Percentiles rank a stretch among this genome's conserved stretches.
These are phyloP conservation scores for Huntiella bhutanensis DNA, from an alignment of 2,329 filamentous ascomycete genomes.

Conservation along the genomic window DNA sequence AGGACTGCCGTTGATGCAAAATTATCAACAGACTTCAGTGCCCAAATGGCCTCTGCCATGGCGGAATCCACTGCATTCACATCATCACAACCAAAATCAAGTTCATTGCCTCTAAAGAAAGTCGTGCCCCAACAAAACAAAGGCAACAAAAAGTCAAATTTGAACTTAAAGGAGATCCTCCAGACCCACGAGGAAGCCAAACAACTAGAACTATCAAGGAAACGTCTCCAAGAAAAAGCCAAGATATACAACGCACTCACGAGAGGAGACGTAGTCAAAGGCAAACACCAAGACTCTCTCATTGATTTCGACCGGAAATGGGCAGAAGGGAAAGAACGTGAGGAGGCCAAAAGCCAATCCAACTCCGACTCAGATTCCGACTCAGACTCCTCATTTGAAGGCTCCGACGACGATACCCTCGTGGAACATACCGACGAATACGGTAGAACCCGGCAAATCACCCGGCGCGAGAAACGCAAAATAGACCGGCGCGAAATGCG, in stretches of 20 bases:
- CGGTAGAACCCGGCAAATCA: constrained; percentile 60
- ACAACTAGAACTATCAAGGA: constrained; percentile 51
- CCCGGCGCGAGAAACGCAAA: constrained; percentile 45
- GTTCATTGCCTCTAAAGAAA: too few species aligned
- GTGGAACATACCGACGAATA: constrained; percentile 86
- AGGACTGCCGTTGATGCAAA: constrained; percentile 49
- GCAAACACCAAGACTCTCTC: constrained; percentile 46
- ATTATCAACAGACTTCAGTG: constrained; percentile 67
- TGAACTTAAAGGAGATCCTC: constrained; percentile 23
- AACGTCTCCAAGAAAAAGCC: constrained; percentile 79
- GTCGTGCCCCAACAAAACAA: constrained; percentile 20
- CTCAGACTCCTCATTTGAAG: constrained; percentile 11
- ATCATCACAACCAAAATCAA: background rate
- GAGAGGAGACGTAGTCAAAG: constrained; percentile 61
- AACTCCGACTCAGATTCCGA: constrained; percentile 22
- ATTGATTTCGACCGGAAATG: constrained; percentile 96
- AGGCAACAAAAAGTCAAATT: constrained; percentile 25
- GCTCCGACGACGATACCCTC: constrained; percentile 34
- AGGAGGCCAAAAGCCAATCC: constrained; percentile 21
- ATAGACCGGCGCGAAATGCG: constrained; percentile 32
- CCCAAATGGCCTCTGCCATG: constrained; percentile 69
- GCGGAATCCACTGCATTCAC: constrained; percentile 25
- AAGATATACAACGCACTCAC: constrained; percentile 79
- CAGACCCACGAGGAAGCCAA: constrained; percentile 35
- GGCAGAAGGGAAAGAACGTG: constrained; percentile 46